Base-by-base conservation (phyloP, 257 asterid species). In the Solanum raphanifolium region DNA sequence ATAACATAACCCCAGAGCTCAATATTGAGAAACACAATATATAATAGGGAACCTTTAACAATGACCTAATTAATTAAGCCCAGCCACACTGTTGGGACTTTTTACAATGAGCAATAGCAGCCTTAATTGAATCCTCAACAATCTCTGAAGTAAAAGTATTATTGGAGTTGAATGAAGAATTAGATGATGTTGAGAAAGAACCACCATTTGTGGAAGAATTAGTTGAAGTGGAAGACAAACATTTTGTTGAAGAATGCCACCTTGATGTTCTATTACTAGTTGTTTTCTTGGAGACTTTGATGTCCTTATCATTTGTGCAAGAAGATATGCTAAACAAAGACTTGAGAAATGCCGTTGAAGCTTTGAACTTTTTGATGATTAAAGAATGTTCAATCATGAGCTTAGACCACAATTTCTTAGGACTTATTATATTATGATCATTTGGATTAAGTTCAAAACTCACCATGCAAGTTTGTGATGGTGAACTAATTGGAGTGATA, bases 21-120 rank as follows among this genome's bases (percentile, higher is more conserved):
- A 38, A 38, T 38, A 38, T 38, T 38, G 41, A 38, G 43, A 39
- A 39, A 39, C 43, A 39, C 43, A 7, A 8, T 39, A 39, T 39
- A 39, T 39, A 39, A 39, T 39, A 34, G 35, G 43, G 43, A 39
- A 39, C 13, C 13, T 39, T 39, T 38, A 9, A 39, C 12, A 39
- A 39, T 39, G 43, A 36, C 39, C 39, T 36, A 36, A 35, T 35
- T 35, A 35, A 35, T 35, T 46, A 46, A 13, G 58, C 20, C 58
- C 6, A 46, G 15, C 58, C 18, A 46, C 18, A 46, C 58, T 46
- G 18, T 46, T 46, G 72, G n/a, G 96, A 92, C n/a, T 88, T 92
- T 89, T 93, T 93, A 93, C 96, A 93, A 69, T 94, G 93, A 84
- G 92, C 95, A 88, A 94, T 91, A 83, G 95, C 95, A 13, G 93